phyloP scores from a whole-genome alignment of 1,284 basidiomycete genomes.

The Leccinum ponderosum region DNA sequence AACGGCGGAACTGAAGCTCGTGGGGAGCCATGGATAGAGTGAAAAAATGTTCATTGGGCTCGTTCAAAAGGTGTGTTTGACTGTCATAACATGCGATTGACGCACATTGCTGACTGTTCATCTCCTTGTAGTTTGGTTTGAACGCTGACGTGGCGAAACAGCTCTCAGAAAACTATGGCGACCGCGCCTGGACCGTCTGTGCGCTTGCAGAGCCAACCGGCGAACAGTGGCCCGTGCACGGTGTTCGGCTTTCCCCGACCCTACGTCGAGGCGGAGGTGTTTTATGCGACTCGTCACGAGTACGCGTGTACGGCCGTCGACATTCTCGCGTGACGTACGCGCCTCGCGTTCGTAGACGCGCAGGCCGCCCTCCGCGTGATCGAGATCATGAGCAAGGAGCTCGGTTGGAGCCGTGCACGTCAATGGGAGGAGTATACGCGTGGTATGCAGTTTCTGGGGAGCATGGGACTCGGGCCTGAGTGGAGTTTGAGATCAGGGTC shows the following conservation, averaged over 20 bases:
- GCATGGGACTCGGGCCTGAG: slow-evolving; percentile 70
- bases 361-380: slow-evolving; percentile 86
- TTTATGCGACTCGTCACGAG: slow-evolving; percentile 88
- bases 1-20: slow-evolving; percentile 80
- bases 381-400: slow-evolving; percentile 89
- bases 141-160: slow-evolving; percentile 94
- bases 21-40: slow-evolving; percentile 96
- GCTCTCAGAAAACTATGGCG: slow-evolving; percentile 92
- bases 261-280: slow-evolving; percentile 93
- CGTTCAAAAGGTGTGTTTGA: slow-evolving; percentile 72
- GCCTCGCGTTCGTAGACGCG: slow-evolving; percentile 92
- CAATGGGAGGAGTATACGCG: slow-evolving; percentile 61
- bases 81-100: neutral
- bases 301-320: slow-evolving; percentile 91
- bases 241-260: slow-evolving; percentile 69
- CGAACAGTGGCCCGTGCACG: slow-evolving; percentile 83
- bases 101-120: slow-evolving; percentile 1
- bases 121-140: slow-evolving; percentile 66
- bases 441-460: slow-evolving; percentile 66
- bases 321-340: slow-evolving; percentile 89
- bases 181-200: slow-evolving; percentile 95
- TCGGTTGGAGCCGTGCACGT: slow-evolving; percentile 70
- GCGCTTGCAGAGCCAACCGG: slow-evolving; percentile 81
- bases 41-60: slow-evolving; percentile 97
- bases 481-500: slow-evolving; percentile 12